These are phyloP conservation scores for Eucalyptus marginata DNA, from an alignment of 345 rosid species.

Conservation along the genomic window DNA sequence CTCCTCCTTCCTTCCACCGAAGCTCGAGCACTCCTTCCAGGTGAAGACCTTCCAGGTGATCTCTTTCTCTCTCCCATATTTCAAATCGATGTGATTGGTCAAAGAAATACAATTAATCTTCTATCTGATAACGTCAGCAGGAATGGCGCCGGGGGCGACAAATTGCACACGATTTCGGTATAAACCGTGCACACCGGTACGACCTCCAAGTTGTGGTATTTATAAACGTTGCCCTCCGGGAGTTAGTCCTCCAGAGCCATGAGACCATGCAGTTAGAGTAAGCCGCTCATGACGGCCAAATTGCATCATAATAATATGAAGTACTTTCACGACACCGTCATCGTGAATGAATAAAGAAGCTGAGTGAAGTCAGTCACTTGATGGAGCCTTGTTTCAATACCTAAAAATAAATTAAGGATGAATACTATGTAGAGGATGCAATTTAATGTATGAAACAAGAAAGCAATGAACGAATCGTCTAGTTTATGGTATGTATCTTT, in stretches of 20 bases:
- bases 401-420: neutral
- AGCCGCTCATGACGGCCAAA: neutral
- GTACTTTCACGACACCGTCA: neutral
- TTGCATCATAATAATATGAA: neutral
- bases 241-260: neutral
- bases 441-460: neutral
- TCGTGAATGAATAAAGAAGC: neutral
- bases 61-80: neutral
- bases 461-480: neutral
- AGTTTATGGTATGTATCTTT: neutral
- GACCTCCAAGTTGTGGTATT: too few relatives aligned
- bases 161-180: too few relatives aligned
- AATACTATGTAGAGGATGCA: neutral
- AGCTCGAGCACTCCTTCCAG: neutral
- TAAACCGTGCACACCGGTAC: too few relatives aligned
- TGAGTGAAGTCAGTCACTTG: neutral
- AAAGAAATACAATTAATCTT: neutral
- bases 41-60: neutral
- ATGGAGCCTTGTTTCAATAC: neutral
- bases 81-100: neutral
- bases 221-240: too few relatives aligned
- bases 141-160: too few relatives aligned
- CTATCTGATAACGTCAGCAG: neutral
- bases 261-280: neutral
- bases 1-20: neutral